These are phyloP conservation scores for Scalesia atractyloides DNA, from an alignment of 129 eudicot genomes.

Conservation along the genomic window DNA sequence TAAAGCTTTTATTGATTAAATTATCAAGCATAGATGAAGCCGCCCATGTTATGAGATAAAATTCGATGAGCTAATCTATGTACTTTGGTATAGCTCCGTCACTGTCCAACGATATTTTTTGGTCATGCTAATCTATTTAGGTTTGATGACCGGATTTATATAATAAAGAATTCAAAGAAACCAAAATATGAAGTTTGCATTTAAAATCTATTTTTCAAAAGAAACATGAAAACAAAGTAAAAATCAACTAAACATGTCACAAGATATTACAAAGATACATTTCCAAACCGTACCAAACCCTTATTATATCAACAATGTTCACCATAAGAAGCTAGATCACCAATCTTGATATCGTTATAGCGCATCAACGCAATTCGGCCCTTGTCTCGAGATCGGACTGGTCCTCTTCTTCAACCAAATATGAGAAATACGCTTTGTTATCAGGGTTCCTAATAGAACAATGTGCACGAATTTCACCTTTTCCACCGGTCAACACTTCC, in stretches of 20 bases:
- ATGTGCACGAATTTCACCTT: conserved; percentile 58
- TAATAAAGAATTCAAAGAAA: neutral
- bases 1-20: too few relatives aligned
- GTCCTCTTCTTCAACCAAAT: conserved; percentile 38
- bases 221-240: neutral
- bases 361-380: conserved; percentile 37
- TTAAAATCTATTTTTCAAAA: neutral
- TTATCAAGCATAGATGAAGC: too few relatives aligned
- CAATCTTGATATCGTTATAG: neutral
- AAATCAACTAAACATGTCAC: neutral
- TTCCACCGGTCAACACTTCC: conserved; percentile 51
- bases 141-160: neutral
- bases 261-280: conserved; percentile 7
- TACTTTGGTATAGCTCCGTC: too few relatives aligned
- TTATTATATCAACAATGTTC: neutral
- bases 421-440: conserved; percentile 38
- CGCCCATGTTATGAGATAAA: too few relatives aligned
- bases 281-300: conserved; percentile 1
- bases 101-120: too few relatives aligned
- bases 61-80: too few relatives aligned
- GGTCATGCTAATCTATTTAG: too few relatives aligned
- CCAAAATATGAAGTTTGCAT: neutral
- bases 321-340: neutral
- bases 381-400: conserved; percentile 31
- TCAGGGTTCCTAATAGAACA: conserved; percentile 52